These are phyloP conservation scores for Oryza meyeriana DNA, from an alignment of 176 grass and related monocot species.

Conservation along the genomic window DNA sequence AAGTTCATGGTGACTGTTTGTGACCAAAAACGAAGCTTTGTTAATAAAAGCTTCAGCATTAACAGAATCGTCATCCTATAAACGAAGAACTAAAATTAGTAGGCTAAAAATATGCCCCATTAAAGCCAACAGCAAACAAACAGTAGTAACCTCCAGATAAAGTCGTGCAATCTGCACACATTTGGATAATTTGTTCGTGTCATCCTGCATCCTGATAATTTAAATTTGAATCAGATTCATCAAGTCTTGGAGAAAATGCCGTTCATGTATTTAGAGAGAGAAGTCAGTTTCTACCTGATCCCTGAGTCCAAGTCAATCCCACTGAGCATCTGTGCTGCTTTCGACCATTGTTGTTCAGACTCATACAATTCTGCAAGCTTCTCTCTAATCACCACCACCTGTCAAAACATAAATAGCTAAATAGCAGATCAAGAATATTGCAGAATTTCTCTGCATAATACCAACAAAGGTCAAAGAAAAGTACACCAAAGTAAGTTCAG, in stretches of 20 bases:
- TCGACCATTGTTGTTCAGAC: constrained; percentile 95
- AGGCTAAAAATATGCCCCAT: neutral
- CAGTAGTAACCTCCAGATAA: constrained; percentile 84
- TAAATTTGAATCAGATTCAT: constrained; percentile 7
- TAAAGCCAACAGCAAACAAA: neutral
- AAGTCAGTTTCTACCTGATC: constrained; percentile 61
- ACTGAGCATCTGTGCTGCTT: constrained; percentile 95
- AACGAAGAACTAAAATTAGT: constrained; percentile 17
- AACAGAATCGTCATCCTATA: constrained; percentile 91
- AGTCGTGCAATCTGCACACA: constrained; percentile 95
- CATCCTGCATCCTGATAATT: constrained; percentile 78
- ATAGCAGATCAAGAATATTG: neutral
- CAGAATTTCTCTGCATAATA: neutral
- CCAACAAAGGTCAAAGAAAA: neutral
- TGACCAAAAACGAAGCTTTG: constrained; percentile 98
- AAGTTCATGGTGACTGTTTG: constrained; percentile 82
- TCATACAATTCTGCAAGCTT: constrained; percentile 97
- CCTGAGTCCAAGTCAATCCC: constrained; percentile 98
- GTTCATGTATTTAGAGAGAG: neutral
- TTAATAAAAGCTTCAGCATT: constrained; percentile 99
- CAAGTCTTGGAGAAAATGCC: neutral
- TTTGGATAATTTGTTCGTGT: constrained; percentile 94
- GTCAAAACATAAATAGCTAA: constrained; percentile 22
- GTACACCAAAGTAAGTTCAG: neutral
- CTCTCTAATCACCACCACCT: constrained; percentile 97